Percentiles rank a stretch among this genome's conserved stretches.
Conservation (phyloP, 306 rosid genomes). For the Sicyos edulis region DNA sequence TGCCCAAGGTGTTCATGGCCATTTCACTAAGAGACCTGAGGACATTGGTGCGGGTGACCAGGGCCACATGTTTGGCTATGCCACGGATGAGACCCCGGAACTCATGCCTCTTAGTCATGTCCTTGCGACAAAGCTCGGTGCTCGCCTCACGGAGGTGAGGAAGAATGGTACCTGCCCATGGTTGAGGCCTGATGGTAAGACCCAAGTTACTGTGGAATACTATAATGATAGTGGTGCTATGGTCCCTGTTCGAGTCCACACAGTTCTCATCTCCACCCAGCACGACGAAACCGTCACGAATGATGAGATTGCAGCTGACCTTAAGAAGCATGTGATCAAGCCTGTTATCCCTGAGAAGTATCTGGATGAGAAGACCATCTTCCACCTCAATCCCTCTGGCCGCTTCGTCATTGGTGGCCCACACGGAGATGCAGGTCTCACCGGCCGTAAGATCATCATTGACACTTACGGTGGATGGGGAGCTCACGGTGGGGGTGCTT, state of each 20-base stretch:
- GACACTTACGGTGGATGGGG: conserved; percentile 27
- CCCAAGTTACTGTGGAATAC: conserved; percentile 24
- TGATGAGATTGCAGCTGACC: conserved; percentile 24
- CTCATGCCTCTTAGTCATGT: conserved; percentile 24
- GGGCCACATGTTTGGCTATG: conserved; percentile 38
- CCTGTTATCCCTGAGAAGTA: conserved; percentile 26
- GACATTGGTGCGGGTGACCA: conserved; percentile 38
- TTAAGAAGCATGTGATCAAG: conserved; percentile 23
- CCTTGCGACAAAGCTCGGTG: conserved; percentile 21
- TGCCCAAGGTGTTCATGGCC: conserved; percentile 33
- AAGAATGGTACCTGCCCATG: conserved; percentile 23
- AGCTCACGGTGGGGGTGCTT: conserved; percentile 25
- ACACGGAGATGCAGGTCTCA: conserved; percentile 25
- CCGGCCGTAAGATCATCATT: conserved; percentile 20
- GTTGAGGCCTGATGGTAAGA: conserved; percentile 26
- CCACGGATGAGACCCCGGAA: conserved; percentile 34
- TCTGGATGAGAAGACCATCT: conserved; percentile 24
- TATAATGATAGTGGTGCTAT: conserved; percentile 22
- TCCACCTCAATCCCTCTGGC: conserved; percentile 27
- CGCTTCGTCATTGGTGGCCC: conserved; percentile 25
- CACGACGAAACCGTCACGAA: conserved; percentile 22
- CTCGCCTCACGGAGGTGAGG: conserved; percentile 23
- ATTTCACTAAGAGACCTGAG: conserved; percentile 34
- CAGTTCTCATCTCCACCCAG: conserved; percentile 24
- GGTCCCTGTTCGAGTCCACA: conserved; percentile 23